Evolutionary conservation across 371 early-diverging fungal species (phyloP).

Genomic region (Mortierella sp.): DNA sequence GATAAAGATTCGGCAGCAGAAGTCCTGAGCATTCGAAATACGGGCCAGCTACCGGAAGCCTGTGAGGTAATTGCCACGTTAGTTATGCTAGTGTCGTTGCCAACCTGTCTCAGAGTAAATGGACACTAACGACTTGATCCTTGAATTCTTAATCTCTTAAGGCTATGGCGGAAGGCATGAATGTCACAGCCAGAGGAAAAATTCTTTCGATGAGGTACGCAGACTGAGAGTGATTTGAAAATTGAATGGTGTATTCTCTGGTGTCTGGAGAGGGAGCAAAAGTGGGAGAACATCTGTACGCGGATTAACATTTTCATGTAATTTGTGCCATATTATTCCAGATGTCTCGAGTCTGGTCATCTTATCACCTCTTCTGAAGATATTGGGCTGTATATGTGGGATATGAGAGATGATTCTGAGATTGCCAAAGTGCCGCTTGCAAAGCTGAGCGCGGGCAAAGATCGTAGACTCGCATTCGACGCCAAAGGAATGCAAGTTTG

Average conservation of each 20-base stretch:
- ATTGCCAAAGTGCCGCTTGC: not conserved
- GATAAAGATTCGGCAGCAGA: slow-evolving; percentile 43
- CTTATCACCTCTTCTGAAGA: slow-evolving; percentile 23
- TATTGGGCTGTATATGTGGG: slow-evolving; percentile 28
- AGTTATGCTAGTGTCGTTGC: no score
- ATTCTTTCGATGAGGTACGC: slow-evolving; percentile 44
- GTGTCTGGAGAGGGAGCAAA: no score
- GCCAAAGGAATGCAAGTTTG: slow-evolving; percentile 32
- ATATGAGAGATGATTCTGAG: slow-evolving; percentile 21
- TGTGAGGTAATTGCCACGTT: slow-evolving; percentile 6
- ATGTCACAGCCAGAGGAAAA: slow-evolving; percentile 17
- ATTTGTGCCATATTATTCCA: not conserved
- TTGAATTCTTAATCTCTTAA: not conserved
- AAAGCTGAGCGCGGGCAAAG: slow-evolving; percentile 1
- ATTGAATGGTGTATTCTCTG: no score
- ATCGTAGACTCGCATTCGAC: slow-evolving; percentile 19
- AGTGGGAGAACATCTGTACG: no score
- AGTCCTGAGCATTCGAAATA: slow-evolving; percentile 25
- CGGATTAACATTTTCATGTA: no score
- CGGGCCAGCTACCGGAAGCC: slow-evolving; percentile 10
- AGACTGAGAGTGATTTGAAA: no score
- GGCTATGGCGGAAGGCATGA: slow-evolving; percentile 30
- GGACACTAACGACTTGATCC: not conserved
- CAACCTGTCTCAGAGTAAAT: no score
- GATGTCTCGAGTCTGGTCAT: slow-evolving; percentile 45